These are phyloP conservation scores for Dipteronia sinensis DNA, from an alignment of 345 rosid species.

Conservation along the genomic window DNA sequence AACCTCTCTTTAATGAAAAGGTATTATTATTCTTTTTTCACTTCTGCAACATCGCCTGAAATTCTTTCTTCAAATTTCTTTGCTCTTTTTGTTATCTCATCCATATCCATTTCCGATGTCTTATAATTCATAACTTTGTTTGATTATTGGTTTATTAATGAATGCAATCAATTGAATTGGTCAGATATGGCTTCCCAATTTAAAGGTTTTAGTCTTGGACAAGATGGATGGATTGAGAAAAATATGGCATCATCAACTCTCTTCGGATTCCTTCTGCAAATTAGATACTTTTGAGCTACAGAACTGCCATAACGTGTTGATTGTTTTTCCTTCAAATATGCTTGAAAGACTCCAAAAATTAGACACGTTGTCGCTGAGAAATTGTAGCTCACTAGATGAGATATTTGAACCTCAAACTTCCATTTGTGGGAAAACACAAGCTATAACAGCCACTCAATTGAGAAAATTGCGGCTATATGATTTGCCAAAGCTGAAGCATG, in stretches of 20 bases:
- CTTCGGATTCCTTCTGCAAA: neutral
- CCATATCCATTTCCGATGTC: neutral
- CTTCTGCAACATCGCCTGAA: too few species aligned
- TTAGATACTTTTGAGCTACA: neutral
- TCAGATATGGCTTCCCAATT: neutral
- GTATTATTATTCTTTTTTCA: too few species aligned
- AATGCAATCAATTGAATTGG: too few species aligned
- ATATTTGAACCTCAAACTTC: neutral
- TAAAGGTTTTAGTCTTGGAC: neutral
- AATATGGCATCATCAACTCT: neutral
- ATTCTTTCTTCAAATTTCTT: neutral
- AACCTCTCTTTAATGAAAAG: slow-evolving; percentile 3
- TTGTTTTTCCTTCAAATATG: neutral
- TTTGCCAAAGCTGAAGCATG: slow-evolving; percentile 3
- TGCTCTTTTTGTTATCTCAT: neutral
- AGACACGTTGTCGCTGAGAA: neutral
- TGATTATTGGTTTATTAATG: too few species aligned
- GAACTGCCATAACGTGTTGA: neutral
- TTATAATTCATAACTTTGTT: neutral
- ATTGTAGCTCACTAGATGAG: slow-evolving; percentile 19
- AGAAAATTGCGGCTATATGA: neutral
- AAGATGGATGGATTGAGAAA: neutral
- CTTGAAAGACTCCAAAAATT: neutral
- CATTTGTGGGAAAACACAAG: neutral
- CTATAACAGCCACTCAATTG: neutral